Conservation (phyloP, 2,329 filamentous ascomycete genomes). For the Trematosphaeria pertusa region DNA sequence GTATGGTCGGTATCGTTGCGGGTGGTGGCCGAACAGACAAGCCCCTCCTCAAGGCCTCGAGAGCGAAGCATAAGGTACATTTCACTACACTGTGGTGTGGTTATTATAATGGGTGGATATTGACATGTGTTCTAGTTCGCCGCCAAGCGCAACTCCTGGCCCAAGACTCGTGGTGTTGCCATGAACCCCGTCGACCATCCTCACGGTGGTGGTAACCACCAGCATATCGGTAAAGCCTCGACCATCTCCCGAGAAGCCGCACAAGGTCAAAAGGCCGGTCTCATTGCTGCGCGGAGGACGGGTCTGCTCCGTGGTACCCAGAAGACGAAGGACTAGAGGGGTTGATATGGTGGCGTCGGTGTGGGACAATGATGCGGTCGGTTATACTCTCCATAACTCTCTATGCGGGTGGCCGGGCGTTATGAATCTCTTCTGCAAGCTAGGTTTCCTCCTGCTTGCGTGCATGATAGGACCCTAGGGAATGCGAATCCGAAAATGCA, state of each 20-base stretch:
- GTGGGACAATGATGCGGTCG: constrained; percentile 42
- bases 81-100: background rate
- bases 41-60: constrained; percentile 98
- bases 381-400: constrained; percentile 47
- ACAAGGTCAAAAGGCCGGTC: constrained; percentile 99
- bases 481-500: constrained; percentile 49
- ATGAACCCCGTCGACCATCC: constrained; percentile 99
- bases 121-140: constrained; percentile 69
- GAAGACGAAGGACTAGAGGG: constrained; percentile 87
- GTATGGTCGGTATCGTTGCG: constrained; percentile 99
- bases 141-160: constrained; percentile 99
- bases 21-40: constrained; percentile 99
- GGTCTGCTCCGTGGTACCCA: constrained; percentile 99
- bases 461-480: constrained; percentile 46
- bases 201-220: constrained; percentile 89
- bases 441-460: constrained; percentile 41
- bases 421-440: constrained; percentile 44
- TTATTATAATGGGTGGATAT: background rate
- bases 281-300: constrained; percentile 99
- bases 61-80: constrained; percentile 89
- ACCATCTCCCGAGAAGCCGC: constrained; percentile 98
- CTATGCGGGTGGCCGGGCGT: constrained; percentile 48
- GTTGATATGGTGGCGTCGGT: constrained; percentile 37
- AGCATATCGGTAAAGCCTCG: constrained; percentile 99
- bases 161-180: constrained; percentile 99